Conservation (phyloP, 371 early-diverging fungal species). For the Coemansia sp. region DNA sequence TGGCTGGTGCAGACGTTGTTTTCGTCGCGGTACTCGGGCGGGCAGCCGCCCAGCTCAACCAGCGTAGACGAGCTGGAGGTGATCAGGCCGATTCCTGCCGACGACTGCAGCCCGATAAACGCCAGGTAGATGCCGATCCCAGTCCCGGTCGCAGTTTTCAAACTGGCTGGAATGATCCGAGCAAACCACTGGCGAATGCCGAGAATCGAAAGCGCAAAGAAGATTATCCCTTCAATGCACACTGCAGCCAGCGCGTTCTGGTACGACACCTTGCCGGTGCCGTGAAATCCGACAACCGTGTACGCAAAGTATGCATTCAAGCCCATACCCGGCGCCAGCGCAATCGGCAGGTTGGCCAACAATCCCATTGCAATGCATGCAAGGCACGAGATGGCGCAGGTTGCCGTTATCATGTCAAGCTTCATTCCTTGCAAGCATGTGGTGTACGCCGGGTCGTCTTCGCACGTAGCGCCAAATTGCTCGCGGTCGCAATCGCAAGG, state of each 20-base stretch:
- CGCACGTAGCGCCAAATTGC: conserved; percentile 53
- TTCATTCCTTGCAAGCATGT: conserved; percentile 62
- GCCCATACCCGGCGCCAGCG: conserved; percentile 81
- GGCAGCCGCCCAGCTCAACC: conserved; percentile 69
- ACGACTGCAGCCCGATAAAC: conserved; percentile 72
- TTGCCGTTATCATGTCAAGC: conserved; percentile 70
- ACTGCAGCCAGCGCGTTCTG: conserved; percentile 74
- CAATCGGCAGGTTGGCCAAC: conserved; percentile 74
- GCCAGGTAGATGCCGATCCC: conserved; percentile 77
- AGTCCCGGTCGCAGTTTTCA: conserved; percentile 71
- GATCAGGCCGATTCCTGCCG: conserved; percentile 77
- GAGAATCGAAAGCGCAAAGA: conserved; percentile 66
- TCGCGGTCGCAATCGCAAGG: conserved; percentile 64
- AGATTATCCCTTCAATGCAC: conserved; percentile 77
- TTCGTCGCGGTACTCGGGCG: conserved; percentile 54
- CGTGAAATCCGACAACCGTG: conserved; percentile 76
- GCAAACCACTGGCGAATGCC: conserved; percentile 80
- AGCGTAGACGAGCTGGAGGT: conserved; percentile 61
- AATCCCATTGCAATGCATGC: conserved; percentile 67
- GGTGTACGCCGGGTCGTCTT: conserved; percentile 56
- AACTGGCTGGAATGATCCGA: conserved; percentile 66
- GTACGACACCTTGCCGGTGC: conserved; percentile 66
- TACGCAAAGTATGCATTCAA: conserved; percentile 81
- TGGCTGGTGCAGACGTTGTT: conserved; percentile 57
- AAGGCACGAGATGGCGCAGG: conserved; percentile 65